These are phyloP conservation scores for Pichia rugopelliculosa DNA, from an alignment of 805 yeast genomes.

Conservation along the genomic window DNA sequence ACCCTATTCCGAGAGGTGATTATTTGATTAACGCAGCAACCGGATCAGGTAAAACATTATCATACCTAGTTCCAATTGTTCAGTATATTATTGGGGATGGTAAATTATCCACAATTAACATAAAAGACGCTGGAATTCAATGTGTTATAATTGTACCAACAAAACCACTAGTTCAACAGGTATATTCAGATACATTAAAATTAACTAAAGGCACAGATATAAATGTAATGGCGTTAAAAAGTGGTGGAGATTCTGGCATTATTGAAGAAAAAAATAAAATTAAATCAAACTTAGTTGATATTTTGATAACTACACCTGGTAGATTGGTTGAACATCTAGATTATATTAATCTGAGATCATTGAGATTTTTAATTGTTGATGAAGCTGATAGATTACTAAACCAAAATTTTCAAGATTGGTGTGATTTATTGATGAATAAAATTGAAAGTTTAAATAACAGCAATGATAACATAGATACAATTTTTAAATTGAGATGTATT, in stretches of 20 bases:
- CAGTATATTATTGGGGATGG: conserved; percentile 43
- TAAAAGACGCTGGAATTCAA: conserved; percentile 47
- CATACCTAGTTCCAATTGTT: conserved; percentile 78
- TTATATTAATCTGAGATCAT: conserved; percentile 36
- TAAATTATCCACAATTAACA: background rate
- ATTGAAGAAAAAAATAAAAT: conserved; percentile 56
- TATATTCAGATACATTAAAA: conserved; percentile 51
- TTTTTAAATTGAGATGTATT: conserved; percentile 37
- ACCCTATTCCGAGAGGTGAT: conserved; percentile 62
- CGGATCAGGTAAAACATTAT: conserved; percentile 93
- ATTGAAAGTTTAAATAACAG: conserved; percentile 30
- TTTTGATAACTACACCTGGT: conserved; percentile 70
- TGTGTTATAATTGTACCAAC: conserved; percentile 87
- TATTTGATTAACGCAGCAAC: conserved; percentile 87
- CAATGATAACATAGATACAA: conserved; percentile 20
- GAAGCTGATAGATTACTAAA: conserved; percentile 79
- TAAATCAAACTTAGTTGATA: conserved; percentile 44
- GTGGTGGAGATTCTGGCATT: conserved; percentile 36
- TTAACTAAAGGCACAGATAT: conserved; percentile 63
- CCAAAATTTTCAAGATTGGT: conserved; percentile 94
- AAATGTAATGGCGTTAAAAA: conserved; percentile 53
- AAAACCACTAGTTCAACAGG: conserved; percentile 78
- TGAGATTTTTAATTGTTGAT: conserved; percentile 64
- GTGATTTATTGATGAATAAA: conserved; percentile 42
- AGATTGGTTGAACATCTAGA: conserved; percentile 69